Evolutionary conservation across 1,284 basidiomycete genomes (phyloP), one percentile per base, ranked within the genome.

Genomic region (Peniophora sp.): DNA sequence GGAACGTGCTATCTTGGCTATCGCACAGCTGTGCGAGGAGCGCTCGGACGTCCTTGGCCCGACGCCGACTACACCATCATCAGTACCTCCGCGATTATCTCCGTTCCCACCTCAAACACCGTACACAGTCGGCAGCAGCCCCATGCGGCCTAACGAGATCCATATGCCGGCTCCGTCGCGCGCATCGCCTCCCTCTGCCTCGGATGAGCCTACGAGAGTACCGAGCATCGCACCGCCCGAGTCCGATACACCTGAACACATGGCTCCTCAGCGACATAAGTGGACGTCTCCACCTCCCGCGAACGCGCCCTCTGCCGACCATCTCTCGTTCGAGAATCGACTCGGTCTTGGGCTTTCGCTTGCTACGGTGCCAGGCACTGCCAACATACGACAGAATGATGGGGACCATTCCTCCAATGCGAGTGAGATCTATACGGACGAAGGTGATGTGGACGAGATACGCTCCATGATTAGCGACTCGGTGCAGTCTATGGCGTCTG

Each of bases 1-100:
- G 0, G 89, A 92, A 50, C 82, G 90, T 47, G 89, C 91, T 1
- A 80, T 90, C 23, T 66, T 87, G 12, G 89, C 89, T 2, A 73
- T 94, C 19, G 83, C 90, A 2, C 85, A 92, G 58, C 75, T 95
- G 12, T 94, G 92, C 61, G 89, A 89, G 61, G 88, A 90, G 61
- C 80, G 86, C 53, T 78, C 77, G 20, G 79, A 83, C 56, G 76
- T 78, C 52, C 70, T 81, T 16, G 69, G 77, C 2, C 64, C 67
- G n/a, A 17, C 16, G 16, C 61, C 68, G 1, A 62, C 66, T 34
- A 65, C 71, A 2, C 65, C 77, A 19, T 58, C 75, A 11, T 75
- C 74, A 52, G 65, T 70, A 41, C 74, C 81, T 17, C 75, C 78
- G n/a, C 73, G 79, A 27, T 59, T 82, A 16, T 71, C 76, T 2